Evolutionary conservation across 148 eudicot species (phyloP).

Genomic region (Dianthus caryophyllus): DNA sequence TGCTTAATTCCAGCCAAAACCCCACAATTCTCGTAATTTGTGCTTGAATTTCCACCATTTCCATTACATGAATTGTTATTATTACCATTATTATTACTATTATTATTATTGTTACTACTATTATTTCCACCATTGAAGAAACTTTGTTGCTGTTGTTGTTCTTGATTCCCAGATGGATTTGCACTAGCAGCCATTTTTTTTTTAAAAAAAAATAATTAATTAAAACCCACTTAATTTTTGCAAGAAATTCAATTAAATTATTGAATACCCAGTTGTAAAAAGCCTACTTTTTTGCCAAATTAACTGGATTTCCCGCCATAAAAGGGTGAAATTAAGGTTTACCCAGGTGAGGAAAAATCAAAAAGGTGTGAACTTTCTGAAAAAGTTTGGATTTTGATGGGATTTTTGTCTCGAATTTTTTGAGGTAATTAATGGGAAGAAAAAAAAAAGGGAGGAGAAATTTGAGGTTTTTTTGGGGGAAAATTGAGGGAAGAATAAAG

Average conservation of each 20-base stretch:
- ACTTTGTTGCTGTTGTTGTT: constrained; percentile 33
- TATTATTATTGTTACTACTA: constrained; percentile 8
- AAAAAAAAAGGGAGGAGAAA: background rate
- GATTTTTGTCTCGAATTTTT: background rate
- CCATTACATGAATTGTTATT: too few species aligned
- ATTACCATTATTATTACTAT: constrained; percentile 1
- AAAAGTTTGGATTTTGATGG: constrained; percentile 12
- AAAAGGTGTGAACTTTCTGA: constrained; percentile 9
- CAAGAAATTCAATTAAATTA: background rate
- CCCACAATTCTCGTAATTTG: constrained; percentile 46
- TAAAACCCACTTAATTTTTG: background rate
- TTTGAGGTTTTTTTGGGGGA: constrained; percentile 1
- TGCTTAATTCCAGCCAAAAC: constrained; percentile 59
- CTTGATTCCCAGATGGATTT: constrained; percentile 50
- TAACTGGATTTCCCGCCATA: constrained; percentile 31
- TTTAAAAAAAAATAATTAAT: too few species aligned
- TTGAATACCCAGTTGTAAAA: constrained; percentile 15
- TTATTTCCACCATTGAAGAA: constrained; percentile 35
- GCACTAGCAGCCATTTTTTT: constrained; percentile 54
- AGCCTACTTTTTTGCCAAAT: background rate
- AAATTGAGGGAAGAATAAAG: background rate
- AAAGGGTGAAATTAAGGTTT: constrained; percentile 10
- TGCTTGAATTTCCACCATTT: constrained; percentile 27
- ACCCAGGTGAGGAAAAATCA: constrained; percentile 21
- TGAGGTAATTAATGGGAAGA: too few species aligned